These are phyloP conservation scores for Dalbergia cultrata DNA, from an alignment of 306 rosid genomes.

Conservation along the genomic window DNA sequence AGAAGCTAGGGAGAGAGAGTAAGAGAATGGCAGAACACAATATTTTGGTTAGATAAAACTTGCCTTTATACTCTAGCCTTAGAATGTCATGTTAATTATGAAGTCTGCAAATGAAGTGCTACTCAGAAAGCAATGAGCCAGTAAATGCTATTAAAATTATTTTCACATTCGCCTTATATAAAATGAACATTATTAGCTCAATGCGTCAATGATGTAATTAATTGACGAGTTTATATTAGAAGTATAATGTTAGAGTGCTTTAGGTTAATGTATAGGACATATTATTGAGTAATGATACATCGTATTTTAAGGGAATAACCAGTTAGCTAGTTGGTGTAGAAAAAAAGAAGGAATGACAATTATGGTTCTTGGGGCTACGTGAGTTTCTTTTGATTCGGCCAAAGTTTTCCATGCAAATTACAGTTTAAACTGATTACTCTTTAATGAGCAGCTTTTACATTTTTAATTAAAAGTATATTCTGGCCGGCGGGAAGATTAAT, in stretches of 20 bases:
- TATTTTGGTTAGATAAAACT: too few relatives aligned
- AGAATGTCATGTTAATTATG: background rate
- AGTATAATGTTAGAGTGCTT: conserved; percentile 41
- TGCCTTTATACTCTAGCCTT: background rate
- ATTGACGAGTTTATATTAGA: conserved; percentile 16
- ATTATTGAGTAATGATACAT: conserved; percentile 60
- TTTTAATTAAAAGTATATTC: background rate
- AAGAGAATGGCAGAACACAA: too few relatives aligned
- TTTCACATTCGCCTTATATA: conserved; percentile 8
- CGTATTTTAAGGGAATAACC: conserved; percentile 44
- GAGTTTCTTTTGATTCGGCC: conserved; percentile 39
- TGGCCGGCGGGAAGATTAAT: conserved; percentile 34
- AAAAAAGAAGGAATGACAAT: conserved; percentile 18
- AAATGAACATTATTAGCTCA: conserved; percentile 12
- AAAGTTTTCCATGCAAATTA: conserved; percentile 20
- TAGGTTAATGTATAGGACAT: conserved; percentile 28
- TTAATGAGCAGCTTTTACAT: conserved; percentile 30
- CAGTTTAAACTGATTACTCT: conserved; percentile 36
- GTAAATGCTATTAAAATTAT: conserved; percentile 12
- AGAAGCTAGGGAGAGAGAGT: too few relatives aligned
- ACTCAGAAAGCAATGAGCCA: background rate
- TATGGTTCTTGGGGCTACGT: conserved; percentile 32
- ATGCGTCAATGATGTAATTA: conserved; percentile 37
- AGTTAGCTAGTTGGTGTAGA: conserved; percentile 6
- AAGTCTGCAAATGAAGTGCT: conserved; percentile 10